These are phyloP conservation scores for Phytophthora chlamydospora DNA, from an alignment of 352 stramenopile genomes.

Conservation along the genomic window DNA sequence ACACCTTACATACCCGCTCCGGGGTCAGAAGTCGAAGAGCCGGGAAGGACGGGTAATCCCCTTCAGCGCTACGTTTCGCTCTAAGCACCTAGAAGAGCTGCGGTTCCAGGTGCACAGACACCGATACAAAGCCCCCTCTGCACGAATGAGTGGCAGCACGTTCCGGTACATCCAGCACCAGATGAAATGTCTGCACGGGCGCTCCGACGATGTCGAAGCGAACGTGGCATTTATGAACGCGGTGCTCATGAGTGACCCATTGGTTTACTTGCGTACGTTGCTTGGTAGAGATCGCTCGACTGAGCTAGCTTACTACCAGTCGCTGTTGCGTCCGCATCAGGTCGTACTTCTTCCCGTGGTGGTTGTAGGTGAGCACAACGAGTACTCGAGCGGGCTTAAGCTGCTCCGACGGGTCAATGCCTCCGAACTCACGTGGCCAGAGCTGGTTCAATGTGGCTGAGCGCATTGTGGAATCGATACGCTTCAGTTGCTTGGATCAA, in stretches of 20 bases:
- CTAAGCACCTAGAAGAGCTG: conserved; percentile 14
- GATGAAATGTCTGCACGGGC: conserved; percentile 32
- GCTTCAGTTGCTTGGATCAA: too few species aligned
- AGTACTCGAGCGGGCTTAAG: conserved; percentile 27
- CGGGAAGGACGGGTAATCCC: conserved; percentile 11
- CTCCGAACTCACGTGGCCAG: conserved; percentile 23
- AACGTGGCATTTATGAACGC: conserved; percentile 50
- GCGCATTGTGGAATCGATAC: not conserved
- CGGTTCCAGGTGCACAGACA: conserved; percentile 9
- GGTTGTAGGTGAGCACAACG: conserved; percentile 25
- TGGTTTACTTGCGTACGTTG: conserved; percentile 36
- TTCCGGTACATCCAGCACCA: conserved; percentile 31
- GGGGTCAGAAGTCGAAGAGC: not conserved
- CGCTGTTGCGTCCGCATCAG: conserved; percentile 16
- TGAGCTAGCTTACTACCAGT: conserved; percentile 33
- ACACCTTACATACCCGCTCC: not conserved
- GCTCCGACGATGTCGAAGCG: conserved; percentile 26
- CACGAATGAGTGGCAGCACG: conserved; percentile 11
- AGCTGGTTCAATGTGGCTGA: conserved; percentile 41
- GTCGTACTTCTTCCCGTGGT: conserved; percentile 30
- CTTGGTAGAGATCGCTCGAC: conserved; percentile 21
- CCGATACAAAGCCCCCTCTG: conserved; percentile 6
- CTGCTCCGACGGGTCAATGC: conserved; percentile 21
- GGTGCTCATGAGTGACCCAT: conserved; percentile 47
- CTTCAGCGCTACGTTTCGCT: conserved; percentile 12